A percentile compares a stretch with the other conserved stretches of the same genome.
phyloP scores from a whole-genome alignment of 106 monocot genomes.

The Phalaenopsis equestris region DNA sequence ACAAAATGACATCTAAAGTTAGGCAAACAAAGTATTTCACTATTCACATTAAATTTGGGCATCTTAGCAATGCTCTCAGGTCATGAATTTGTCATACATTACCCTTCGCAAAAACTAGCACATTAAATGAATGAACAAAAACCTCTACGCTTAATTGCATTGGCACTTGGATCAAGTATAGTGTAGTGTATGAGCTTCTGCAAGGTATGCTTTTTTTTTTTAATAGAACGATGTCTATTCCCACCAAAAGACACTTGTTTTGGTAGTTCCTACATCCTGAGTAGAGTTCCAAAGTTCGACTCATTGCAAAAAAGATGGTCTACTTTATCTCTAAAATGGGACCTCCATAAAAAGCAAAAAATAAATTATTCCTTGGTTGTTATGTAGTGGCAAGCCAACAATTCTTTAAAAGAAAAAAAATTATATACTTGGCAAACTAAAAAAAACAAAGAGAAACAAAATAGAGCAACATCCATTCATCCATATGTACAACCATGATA shows the following conservation, averaged over 20 bases:
- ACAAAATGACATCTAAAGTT: not conserved
- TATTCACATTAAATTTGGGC: not conserved
- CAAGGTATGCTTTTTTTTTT: not conserved
- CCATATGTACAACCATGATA: too few relatives aligned
- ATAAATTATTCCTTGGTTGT: too few relatives aligned
- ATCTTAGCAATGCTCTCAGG: not conserved
- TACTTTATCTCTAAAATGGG: not conserved
- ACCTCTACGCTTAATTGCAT: not conserved
- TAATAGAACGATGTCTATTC: not conserved
- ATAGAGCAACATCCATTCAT: too few relatives aligned
- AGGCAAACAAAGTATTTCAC: not conserved
- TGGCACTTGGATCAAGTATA: not conserved
- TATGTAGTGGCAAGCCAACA: too few relatives aligned
- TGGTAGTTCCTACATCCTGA: not conserved
- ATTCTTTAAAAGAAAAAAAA: too few relatives aligned
- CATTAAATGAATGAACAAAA: not conserved
- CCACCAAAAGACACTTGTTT: not conserved
- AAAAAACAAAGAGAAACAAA: too few relatives aligned
- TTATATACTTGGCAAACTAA: too few relatives aligned
- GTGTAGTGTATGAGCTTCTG: not conserved
- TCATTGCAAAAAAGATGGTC: not conserved
- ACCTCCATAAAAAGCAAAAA: not conserved
- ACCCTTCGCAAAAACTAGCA: not conserved
- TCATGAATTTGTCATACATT: not conserved
- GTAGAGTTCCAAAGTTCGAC: not conserved